Base-by-base conservation (phyloP, 2,329 filamentous ascomycete species). In the Phyllosticta citribraziliensis region DNA sequence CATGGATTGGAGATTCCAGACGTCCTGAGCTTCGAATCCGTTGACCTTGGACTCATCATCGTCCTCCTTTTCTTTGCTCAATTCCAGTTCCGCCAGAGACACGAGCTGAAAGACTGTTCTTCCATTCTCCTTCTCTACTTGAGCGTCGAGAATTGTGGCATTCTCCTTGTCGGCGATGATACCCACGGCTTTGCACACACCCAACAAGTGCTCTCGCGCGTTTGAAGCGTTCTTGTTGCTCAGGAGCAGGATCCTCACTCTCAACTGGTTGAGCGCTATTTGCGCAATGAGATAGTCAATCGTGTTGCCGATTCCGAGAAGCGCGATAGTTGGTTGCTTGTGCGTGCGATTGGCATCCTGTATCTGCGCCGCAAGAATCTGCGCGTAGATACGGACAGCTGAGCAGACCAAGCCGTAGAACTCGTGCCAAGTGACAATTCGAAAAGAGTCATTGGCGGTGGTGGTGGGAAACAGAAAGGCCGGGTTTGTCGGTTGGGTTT, bases 1-100 rank as follows among this genome's bases (percentile, higher is more conserved):
- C 73, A 70, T 70, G 9, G 67, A 63, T 53, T 71, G 70, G 22
- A 68, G 64, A 24, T 71, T 68, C 70, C 70, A 72, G 19, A 68
- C 62, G 64, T 72, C 65, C 40, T 70, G 66, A 53, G 68, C 65
- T 40, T 65, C 69, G 58, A 60, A 35, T 19, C 61, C 1, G 40
- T 10, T 19, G 1, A 20, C 25, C 19, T 24, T 24, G 19, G 52
- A 19, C 14, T 27, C 20, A 53, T 53, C 52, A 12, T 5, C 20
- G 19, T n/a, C 25, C 9, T 27, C 25, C 25, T 9, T 27, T 5
- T 47, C 14, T n/a, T n/a, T 47, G 40, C 40, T n/a, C n/a, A 14
- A 27, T 27, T 27, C 25, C 40, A 47, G 19, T 1, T n/a, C 40
- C 2, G 14, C 40, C 5, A 47, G n/a, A n/a, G 40, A n/a, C 14